These are phyloP conservation scores for Yamadazyma songkhlaensis DNA, from an alignment of 1,139 yeast genomes.

Conservation along the genomic window DNA sequence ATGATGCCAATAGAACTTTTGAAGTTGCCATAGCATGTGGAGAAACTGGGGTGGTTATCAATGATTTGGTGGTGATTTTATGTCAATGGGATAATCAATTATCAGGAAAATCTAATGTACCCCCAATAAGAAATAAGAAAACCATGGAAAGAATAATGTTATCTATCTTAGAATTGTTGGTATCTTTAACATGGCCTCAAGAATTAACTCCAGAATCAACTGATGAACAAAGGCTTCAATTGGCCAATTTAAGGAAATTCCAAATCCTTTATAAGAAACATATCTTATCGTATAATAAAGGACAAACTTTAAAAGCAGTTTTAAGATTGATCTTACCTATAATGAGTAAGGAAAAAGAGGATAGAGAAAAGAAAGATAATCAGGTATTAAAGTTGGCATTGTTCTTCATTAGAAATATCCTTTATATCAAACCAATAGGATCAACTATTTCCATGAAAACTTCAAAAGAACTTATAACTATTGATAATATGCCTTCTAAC, in stretches of 20 bases:
- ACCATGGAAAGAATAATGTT: constrained; percentile 62
- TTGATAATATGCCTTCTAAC: constrained; percentile 52
- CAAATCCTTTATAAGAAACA: constrained; percentile 73
- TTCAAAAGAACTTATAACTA: constrained; percentile 21
- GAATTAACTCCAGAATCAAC: constrained; percentile 45
- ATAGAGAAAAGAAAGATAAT: constrained; percentile 70
- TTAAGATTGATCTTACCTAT: constrained; percentile 70
- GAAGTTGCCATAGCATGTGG: constrained; percentile 90
- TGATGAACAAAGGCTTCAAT: constrained; percentile 55
- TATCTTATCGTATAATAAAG: constrained; percentile 55
- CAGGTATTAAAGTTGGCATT: constrained; percentile 71
- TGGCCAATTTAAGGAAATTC: constrained; percentile 59
- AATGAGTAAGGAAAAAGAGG: constrained; percentile 49
- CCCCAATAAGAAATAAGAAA: constrained; percentile 26
- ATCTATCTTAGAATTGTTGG: constrained; percentile 74
- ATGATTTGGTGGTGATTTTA: constrained; percentile 73
- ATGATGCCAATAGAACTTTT: constrained; percentile 63
- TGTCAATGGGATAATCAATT: constrained; percentile 65
- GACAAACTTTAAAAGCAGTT: constrained; percentile 65
- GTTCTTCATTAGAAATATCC: constrained; percentile 70
- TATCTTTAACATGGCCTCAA: constrained; percentile 85
- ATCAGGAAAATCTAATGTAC: constrained; percentile 12
- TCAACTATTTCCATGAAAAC: constrained; percentile 35
- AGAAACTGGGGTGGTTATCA: constrained; percentile 68
- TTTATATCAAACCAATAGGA: constrained; percentile 71